Evolutionary conservation across 306 rosid genomes (phyloP), one percentile per base, ranked within the genome.

Genomic region (Prunus mira): DNA sequence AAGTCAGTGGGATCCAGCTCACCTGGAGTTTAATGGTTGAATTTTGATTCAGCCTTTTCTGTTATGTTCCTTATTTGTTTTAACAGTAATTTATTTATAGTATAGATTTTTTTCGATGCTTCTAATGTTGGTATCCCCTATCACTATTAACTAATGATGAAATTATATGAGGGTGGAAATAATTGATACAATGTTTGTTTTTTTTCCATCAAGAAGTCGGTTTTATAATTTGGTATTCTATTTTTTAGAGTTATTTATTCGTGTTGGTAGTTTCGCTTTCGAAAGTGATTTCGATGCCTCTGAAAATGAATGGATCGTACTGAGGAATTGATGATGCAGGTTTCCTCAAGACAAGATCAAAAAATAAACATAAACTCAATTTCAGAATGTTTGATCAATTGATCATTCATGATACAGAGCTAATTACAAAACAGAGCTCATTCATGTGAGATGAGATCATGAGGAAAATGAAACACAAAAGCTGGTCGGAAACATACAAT

Each of bases 1-100:
- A 91, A 86, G 82, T 75, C 88, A 2, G 96, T 80, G 67, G 83
- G 84, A 79, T 83, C 96, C 22, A 73, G 79, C 72, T 67, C 83
- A 84, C 34, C 72, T 74, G 75, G 38, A 52, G 69, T 34, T 62
- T 65, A 2, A 64, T 32, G 67, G 62, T 51, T 73, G 15, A 73
- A 79, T 32, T 34, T 38, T 69, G 76, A 34, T 66, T 78, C 77
- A 66, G 67, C 52, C 28, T 19, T n/a, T 27, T 51, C 12, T 28
- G 52, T 22, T 28, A 12, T 74, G 45, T 80, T 68, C 30, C 58
- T 25, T 15, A 32, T 61, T 34, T 12, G 14, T 67, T 72, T 27
- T 15, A 9, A 17, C 55, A 60, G 72, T 68, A 57, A 30, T n/a
- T n/a, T 63, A 63, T 22, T 17, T 27, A 6, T 1, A 46, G n/a